A percentile compares a stretch with the other conserved stretches of the same genome.
These are phyloP conservation scores for Monosporozyma unispora DNA, from an alignment of 805 yeast genomes.

Conservation along the genomic window DNA sequence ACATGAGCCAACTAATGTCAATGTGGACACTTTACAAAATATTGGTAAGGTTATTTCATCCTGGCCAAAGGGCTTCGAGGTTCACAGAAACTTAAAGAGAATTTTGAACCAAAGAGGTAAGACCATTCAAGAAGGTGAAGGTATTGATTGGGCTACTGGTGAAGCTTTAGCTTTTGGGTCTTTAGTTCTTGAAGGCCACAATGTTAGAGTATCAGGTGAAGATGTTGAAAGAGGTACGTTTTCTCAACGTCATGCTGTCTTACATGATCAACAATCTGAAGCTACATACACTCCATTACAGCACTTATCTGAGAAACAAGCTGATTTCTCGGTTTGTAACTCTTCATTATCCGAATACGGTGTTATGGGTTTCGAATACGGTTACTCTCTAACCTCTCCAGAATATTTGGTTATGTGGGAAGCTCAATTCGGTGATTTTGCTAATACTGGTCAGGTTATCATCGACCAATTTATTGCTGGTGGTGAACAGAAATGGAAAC, in stretches of 20 bases:
- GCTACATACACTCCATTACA: constrained; percentile 76
- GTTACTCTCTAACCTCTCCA: constrained; percentile 95
- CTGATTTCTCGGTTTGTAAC: constrained; percentile 80
- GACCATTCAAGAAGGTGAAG: constrained; percentile 79
- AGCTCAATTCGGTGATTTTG: constrained; percentile 99
- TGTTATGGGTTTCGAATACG: constrained; percentile 98
- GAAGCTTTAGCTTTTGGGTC: constrained; percentile 98
- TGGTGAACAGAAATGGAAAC: constrained; percentile 98
- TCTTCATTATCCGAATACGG: constrained; percentile 97
- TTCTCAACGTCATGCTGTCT: constrained; percentile 97
- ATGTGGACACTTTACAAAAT: constrained; percentile 57
- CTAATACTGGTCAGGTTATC: constrained; percentile 97
- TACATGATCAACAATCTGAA: constrained; percentile 91
- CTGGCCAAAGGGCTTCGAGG: constrained; percentile 79
- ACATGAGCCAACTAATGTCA: constrained; percentile 90
- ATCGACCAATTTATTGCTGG: constrained; percentile 93
- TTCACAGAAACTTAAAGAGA: constrained; percentile 94
- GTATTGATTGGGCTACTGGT: constrained; percentile 99
- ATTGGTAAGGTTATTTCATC: constrained; percentile 73
- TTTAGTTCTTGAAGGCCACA: constrained; percentile 83
- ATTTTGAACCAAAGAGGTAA: constrained; percentile 82
- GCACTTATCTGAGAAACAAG: constrained; percentile 71
- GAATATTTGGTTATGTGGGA: constrained; percentile 98
- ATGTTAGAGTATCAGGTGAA: constrained; percentile 96
- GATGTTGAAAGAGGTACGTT: constrained; percentile 99